Percentiles rank a stretch among this genome's conserved stretches.
These are phyloP conservation scores for Tieghemiomyces parasiticus DNA, from an alignment of 192 early-diverging fungal genomes.

Conservation along the genomic window DNA sequence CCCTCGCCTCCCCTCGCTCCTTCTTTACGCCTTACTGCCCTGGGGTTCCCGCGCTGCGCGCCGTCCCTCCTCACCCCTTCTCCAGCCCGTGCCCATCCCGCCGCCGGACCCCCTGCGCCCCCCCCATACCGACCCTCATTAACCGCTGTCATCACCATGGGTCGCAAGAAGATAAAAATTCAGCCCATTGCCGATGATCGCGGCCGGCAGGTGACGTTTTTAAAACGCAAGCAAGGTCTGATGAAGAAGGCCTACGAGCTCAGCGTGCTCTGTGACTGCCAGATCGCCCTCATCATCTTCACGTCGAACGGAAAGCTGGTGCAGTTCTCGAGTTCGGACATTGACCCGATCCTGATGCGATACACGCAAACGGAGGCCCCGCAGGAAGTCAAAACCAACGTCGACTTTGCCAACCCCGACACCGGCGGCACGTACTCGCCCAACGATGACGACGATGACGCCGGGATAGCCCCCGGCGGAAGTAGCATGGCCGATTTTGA, in stretches of 20 bases:
- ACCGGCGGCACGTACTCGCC: slow-evolving; percentile 14
- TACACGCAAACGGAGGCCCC: slow-evolving; percentile 57
- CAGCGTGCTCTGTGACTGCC: slow-evolving; percentile 85
- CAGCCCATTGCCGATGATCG: slow-evolving; percentile 78
- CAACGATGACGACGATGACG: slow-evolving; percentile 20
- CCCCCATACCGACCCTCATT: no score
- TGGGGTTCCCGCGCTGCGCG: no score
- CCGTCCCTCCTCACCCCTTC: no score
- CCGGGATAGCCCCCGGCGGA: slow-evolving; percentile 18
- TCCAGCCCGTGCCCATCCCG: no score
- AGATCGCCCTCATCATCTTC: slow-evolving; percentile 91
- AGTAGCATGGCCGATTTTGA: slow-evolving; percentile 11
- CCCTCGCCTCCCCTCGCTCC: no score
- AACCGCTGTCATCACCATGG: slow-evolving; percentile 57
- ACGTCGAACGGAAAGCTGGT: slow-evolving; percentile 85
- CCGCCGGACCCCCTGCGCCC: no score
- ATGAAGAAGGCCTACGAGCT: slow-evolving; percentile 98
- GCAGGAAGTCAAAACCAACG: slow-evolving; percentile 42
- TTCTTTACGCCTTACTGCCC: no score
- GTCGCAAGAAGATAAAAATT: slow-evolving; percentile 91
- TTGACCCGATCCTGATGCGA: slow-evolving; percentile 79
- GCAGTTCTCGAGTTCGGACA: slow-evolving; percentile 86
- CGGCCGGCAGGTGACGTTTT: slow-evolving; percentile 88
- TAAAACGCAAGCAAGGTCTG: slow-evolving; percentile 85
- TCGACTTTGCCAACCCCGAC: slow-evolving; percentile 16